Evolutionary conservation across 2,329 filamentous ascomycete genomes (phyloP), one percentile per base, ranked within the genome.

Genomic region (Penicillium sp.): DNA sequence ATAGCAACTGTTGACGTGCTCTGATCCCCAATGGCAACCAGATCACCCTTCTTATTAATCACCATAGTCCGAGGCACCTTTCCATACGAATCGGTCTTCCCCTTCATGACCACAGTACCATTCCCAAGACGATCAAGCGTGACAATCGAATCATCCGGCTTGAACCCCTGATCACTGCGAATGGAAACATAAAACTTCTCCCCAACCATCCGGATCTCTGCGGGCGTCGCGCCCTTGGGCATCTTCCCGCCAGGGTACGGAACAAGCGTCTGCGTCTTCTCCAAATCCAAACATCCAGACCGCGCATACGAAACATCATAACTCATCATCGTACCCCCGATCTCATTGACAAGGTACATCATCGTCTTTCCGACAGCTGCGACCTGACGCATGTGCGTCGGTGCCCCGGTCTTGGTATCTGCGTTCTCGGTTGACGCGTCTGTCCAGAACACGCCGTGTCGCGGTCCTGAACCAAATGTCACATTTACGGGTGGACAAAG

Each of bases 1-100:
- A 93, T 73, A 7, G 82, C 84, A 1, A 90, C 84, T 29, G 81
- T 83, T 31, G 80, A 77, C 50, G 84, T 84, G 16, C 74, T 74
- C 73, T 91, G 87, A 61, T 89, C 79, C 0, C 82, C 88, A 27
- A 91, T 84, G 1, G 87, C 89, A 3, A 91, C 75, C 57, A 88
- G 74, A 54, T 81, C 80, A 1, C 89, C 89, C 11, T 81, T 82
- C 59, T 79, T 80, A 71, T 88, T 91, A 55, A 90, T 74, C 50
- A 81, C 82, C 71, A 90, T 89, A 42, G 89, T 87, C 22, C 90
- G 81, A 0, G 90, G 90, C 54, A 81, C 82, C 8, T 76, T 71
- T 2, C 90, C 90, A 49, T 87, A 87, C 0, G 86, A 82, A 0
- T 88, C 79, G n/a, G 81, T 81, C 27, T 85, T 78, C 64, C 88